Percentiles rank a stretch among this genome's conserved stretches.
phyloP scores from a whole-genome alignment of 495 filamentous ascomycete species.

The Coniosporium apollinis region DNA sequence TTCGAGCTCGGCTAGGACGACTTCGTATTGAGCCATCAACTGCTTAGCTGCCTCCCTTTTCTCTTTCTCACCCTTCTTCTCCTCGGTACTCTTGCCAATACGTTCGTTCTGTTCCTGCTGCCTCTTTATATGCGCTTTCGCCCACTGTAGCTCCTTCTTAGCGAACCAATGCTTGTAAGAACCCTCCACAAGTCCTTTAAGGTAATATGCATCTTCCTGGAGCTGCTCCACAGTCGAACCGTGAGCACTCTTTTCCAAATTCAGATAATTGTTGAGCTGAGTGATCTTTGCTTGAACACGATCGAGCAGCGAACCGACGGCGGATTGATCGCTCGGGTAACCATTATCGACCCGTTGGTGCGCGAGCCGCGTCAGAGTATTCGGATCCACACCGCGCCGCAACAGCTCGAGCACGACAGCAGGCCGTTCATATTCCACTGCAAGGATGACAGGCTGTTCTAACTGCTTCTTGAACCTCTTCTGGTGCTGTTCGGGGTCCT shows the following conservation, averaged over 20 bases:
- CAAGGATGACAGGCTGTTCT: slow-evolving; percentile 44
- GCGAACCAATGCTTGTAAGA: slow-evolving; percentile 38
- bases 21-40: slow-evolving; percentile 32
- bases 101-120: slow-evolving; percentile 17
- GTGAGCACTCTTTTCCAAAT: background rate
- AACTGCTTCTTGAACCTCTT: slow-evolving; percentile 20
- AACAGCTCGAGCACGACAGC: slow-evolving; percentile 38
- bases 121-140: slow-evolving; percentile 11
- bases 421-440: slow-evolving; percentile 33
- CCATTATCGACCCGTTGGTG: slow-evolving; percentile 18
- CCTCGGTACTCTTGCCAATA: too few relatives aligned
- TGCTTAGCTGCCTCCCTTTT: slow-evolving; percentile 35
- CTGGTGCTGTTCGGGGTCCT: slow-evolving; percentile 25
- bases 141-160: slow-evolving; percentile 17
- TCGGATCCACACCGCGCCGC: slow-evolving; percentile 39
- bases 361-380: slow-evolving; percentile 26
- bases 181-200: slow-evolving; percentile 27
- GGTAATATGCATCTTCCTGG: slow-evolving; percentile 24
- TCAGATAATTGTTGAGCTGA: slow-evolving; percentile 27
- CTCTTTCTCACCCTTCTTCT: slow-evolving; percentile 25
- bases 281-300: slow-evolving; percentile 33
- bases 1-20: slow-evolving; percentile 35
- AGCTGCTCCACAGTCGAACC: slow-evolving; percentile 12
- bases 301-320: slow-evolving; percentile 30
- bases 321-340: too few relatives aligned